These are phyloP conservation scores for Paradendryphiella salina DNA, from an alignment of 2,329 filamentous ascomycete genomes.

Conservation along the genomic window DNA sequence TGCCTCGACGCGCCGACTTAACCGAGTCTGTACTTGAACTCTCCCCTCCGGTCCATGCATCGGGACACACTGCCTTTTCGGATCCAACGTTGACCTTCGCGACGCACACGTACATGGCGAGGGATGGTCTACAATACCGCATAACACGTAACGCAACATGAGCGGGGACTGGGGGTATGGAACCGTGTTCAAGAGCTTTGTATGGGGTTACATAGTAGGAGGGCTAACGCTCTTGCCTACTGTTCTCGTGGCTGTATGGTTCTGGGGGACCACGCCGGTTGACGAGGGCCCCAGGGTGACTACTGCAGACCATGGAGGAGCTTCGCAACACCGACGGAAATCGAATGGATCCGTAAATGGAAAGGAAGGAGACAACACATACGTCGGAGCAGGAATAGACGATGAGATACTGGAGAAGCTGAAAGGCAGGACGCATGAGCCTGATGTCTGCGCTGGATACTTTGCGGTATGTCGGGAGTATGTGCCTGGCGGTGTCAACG, in stretches of 20 bases:
- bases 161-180: conserved; percentile 33
- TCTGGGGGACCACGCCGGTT: conserved; percentile 23
- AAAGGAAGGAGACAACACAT: conserved; percentile 17
- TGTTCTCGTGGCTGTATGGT: conserved; percentile 24
- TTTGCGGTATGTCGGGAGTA: conserved; percentile 96
- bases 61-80: background rate
- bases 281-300: conserved; percentile 9
- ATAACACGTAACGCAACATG: conserved; percentile 30
- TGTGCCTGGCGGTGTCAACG: conserved; percentile 86
- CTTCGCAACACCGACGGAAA: conserved; percentile 9
- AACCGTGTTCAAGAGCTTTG: conserved; percentile 29
- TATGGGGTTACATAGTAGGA: conserved; percentile 34
- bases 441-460: conserved; percentile 84
- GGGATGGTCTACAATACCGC: conserved; percentile 21
- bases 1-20: conserved; percentile 15
- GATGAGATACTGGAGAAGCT: conserved; percentile 31
- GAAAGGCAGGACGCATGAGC: conserved; percentile 56
- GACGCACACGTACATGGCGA: conserved; percentile 4
- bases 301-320: background rate
- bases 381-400: conserved; percentile 26
- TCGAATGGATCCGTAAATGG: conserved; percentile 18
- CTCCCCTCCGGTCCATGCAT: background rate
- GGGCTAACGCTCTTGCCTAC: conserved; percentile 30
- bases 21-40: conserved; percentile 6
- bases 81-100: background rate